Percentiles rank a stretch among this genome's conserved stretches.
phyloP scores from a whole-genome alignment of 495 filamentous ascomycete genomes.

The Aspergillus taichungensis region DNA sequence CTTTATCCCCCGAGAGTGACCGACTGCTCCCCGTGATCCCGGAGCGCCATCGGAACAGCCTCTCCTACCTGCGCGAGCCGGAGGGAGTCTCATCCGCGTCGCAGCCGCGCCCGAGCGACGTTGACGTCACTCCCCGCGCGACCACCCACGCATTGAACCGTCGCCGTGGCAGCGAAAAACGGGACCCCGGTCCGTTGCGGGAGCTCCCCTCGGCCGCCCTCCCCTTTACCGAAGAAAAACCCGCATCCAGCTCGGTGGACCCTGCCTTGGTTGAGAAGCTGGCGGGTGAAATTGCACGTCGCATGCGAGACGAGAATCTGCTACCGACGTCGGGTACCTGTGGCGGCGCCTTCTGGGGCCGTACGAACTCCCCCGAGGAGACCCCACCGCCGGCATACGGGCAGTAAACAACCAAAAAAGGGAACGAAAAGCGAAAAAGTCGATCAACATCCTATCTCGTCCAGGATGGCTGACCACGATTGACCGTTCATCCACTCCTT shows the following conservation, averaged over 20 bases:
- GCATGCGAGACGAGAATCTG: conserved; percentile 66
- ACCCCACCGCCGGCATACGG: conserved; percentile 38
- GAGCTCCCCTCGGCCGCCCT: conserved; percentile 29
- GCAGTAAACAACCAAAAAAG: conserved; percentile 20
- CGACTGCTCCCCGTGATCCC: conserved; percentile 29
- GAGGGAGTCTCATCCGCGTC: conserved; percentile 26
- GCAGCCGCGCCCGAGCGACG: conserved; percentile 18
- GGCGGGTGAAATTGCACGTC: conserved; percentile 78
- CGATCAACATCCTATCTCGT: no score
- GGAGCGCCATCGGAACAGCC: conserved; percentile 29
- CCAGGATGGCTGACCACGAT: not conserved
- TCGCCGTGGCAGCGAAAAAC: conserved; percentile 18
- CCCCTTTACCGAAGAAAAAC: conserved; percentile 25
- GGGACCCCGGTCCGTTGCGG: conserved; percentile 22
- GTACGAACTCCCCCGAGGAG: conserved; percentile 27
- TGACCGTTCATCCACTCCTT: not conserved
- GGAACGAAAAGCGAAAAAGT: no score
- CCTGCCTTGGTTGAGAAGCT: conserved; percentile 87
- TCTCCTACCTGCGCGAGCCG: conserved; percentile 18
- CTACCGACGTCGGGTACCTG: conserved; percentile 15
- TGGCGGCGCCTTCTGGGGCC: conserved; percentile 34
- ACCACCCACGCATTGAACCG: conserved; percentile 13
- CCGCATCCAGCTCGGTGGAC: conserved; percentile 55
- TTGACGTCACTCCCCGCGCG: conserved; percentile 31
- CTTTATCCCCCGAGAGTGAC: conserved; percentile 26